phyloP scores from a whole-genome alignment of 495 filamentous ascomycete species.

The Schizothecium vesticola region DNA sequence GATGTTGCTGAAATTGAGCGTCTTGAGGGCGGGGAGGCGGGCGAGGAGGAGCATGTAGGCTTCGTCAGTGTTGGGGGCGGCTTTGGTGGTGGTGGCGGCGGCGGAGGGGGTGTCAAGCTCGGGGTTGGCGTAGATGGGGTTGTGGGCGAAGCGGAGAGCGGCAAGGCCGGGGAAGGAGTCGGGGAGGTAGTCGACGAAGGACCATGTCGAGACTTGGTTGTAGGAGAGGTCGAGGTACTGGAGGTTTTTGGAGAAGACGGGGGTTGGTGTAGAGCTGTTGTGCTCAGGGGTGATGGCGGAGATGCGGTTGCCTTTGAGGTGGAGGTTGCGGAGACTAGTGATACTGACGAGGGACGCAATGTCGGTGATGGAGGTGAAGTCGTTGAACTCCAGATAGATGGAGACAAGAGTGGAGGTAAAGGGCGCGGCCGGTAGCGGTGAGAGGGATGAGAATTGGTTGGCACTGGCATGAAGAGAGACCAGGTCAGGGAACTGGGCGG shows the following conservation, averaged over 20 bases:
- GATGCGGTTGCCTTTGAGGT: conserved; percentile 55
- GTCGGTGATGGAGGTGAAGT: conserved; percentile 55
- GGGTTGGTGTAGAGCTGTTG: conserved; percentile 13
- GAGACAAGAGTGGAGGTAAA: conserved; percentile 43
- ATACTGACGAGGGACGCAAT: conserved; percentile 54
- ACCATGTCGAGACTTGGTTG: conserved; percentile 68
- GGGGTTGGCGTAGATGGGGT: conserved; percentile 67
- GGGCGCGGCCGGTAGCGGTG: conserved; percentile 43
- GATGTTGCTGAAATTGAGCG: conserved; percentile 76
- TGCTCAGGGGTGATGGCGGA: conserved; percentile 19
- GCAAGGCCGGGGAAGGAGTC: conserved; percentile 62
- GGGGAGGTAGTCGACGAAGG: conserved; percentile 61
- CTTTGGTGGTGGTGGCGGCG: conserved; percentile 27
- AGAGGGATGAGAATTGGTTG: conserved; percentile 43
- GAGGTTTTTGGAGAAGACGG: conserved; percentile 35
- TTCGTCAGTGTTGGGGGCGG: conserved; percentile 43
- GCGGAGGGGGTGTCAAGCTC: conserved; percentile 31
- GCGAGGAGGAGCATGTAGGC: conserved; percentile 82
- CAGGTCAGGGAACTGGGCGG: conserved; percentile 54
- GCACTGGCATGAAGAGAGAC: conserved; percentile 47
- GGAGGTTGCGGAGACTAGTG: conserved; percentile 55
- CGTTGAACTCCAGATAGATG: conserved; percentile 71
- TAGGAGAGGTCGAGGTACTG: conserved; percentile 74
- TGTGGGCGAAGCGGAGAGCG: conserved; percentile 72
- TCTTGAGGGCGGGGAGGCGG: conserved; percentile 60